Evolutionary conservation across 257 asterid genomes (phyloP).

Genomic region (Nicotiana paniculata): DNA sequence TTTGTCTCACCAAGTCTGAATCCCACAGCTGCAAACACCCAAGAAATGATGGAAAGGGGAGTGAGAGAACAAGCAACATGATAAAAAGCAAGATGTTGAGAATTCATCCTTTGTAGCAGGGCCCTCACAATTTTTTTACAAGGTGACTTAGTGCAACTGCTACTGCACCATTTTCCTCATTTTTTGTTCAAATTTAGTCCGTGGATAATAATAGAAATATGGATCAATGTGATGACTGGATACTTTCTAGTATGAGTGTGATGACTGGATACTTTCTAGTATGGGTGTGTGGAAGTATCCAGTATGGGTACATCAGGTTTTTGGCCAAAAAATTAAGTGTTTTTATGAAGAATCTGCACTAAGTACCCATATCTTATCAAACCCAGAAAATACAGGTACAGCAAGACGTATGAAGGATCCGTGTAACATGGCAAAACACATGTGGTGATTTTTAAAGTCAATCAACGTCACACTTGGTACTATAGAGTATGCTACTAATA

Average conservation of each 20-base stretch:
- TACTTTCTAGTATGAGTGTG: not conserved
- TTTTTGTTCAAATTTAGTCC: not conserved
- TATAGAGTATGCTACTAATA: not conserved
- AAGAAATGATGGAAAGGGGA: not conserved
- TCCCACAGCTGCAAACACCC: conserved; percentile 67
- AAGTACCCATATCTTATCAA: not conserved
- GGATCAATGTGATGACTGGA: not conserved
- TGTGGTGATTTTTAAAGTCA: not conserved
- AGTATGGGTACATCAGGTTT: not conserved
- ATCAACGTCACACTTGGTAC: not conserved
- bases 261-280: not conserved
- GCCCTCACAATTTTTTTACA: not conserved
- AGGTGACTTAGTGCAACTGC: not conserved
- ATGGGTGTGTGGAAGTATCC: not conserved
- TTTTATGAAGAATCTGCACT: not conserved
- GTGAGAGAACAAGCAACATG: conserved; percentile 4
- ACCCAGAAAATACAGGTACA: no score
- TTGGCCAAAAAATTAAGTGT: not conserved
- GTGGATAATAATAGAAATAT: not conserved
- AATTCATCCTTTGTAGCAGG: not conserved
- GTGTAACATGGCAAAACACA: not conserved
- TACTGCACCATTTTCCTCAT: not conserved
- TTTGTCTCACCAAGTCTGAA: conserved; percentile 41
- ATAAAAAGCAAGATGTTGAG: not conserved
- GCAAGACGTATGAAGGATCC: not conserved